These are phyloP conservation scores for Heterobasidion occidentale DNA, from an alignment of 1,284 basidiomycete species.

Conservation along the genomic window DNA sequence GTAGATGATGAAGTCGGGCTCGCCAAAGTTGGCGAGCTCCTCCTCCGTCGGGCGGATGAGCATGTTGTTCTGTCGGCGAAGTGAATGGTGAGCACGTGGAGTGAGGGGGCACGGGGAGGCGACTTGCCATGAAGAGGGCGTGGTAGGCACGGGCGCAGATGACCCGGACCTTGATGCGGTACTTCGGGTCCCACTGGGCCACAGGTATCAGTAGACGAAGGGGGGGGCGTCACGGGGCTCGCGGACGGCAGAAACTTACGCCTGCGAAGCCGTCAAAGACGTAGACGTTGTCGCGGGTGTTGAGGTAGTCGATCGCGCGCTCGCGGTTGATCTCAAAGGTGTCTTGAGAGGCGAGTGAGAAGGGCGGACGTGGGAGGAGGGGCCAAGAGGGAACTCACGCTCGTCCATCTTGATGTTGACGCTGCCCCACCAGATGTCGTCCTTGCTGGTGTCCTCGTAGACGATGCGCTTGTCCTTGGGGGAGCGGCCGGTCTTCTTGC, in stretches of 20 bases:
- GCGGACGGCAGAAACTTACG: constrained; percentile 29
- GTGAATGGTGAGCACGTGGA: background rate
- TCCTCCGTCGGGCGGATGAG: constrained; percentile 95
- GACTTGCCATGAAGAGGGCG: constrained; percentile 95
- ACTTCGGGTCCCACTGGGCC: constrained; percentile 90
- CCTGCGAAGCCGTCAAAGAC: constrained; percentile 98
- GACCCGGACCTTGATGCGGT: constrained; percentile 99
- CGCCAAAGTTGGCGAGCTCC: constrained; percentile 93
- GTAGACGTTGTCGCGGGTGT: constrained; percentile 98
- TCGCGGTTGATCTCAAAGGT: constrained; percentile 99
- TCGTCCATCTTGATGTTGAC: constrained; percentile 99
- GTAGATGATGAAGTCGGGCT: constrained; percentile 99
- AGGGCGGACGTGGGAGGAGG: too few relatives aligned
- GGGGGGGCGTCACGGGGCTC: background rate
- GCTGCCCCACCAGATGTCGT: constrained; percentile 99
- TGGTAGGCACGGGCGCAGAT: constrained; percentile 99
- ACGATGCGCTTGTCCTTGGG: constrained; percentile 99
- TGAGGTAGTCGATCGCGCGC: constrained; percentile 98
- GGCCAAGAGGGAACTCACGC: constrained; percentile 65
- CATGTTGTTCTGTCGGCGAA: constrained; percentile 81
- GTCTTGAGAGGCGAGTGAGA: constrained; percentile 40
- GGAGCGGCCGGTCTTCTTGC: constrained; percentile 97
- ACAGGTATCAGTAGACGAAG: constrained; percentile 11
- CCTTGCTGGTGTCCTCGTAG: constrained; percentile 94
- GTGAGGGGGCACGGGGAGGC: constrained; percentile 7